Evolutionary conservation across 345 rosid species (phyloP), one percentile per base, ranked within the genome.

Genomic region (Punica granatum): DNA sequence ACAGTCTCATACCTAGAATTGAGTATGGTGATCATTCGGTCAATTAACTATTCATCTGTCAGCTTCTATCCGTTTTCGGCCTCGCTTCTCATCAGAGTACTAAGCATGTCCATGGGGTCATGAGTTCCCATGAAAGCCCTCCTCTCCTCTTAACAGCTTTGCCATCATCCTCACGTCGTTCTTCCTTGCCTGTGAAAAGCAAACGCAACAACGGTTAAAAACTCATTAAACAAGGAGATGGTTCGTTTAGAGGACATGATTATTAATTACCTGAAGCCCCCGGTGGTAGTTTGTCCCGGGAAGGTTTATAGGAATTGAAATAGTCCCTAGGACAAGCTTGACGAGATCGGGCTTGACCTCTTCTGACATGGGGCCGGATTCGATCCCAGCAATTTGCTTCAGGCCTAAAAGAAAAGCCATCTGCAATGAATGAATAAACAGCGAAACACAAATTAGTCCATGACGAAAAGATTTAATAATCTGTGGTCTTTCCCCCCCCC

Each of bases 1-100:
- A 91, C 89, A 10, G 96, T 91, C 73, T 91, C 96, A 41, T 86
- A 91, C 21, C 95, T 92, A 0, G 97, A 87, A 69, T 91, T 85
- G 56, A 88, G 63, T 43, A 91, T 79, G 13, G 96, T 82, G 19
- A 91, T 88, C 0, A 84, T 74, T 74, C 85, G 97, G 74, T 91
- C 97, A 31, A 84, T 65, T 46, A 85, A 84, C 76, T 91, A 90
- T 48, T 86, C 92, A 48, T 88, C 97, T 8, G 65, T 81, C 60
- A 88, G 72, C 10, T 12, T 66, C 32, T 81, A 80, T 68, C 75
- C 79, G 26, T 73, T 74, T 32, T 78, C 88, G n/a, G n/a, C n/a
- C 69, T 88, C 80, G 46, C 70, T 74, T 59, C 69, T 78, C 77
- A 90, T 73, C 9, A 90, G 81, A 67, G 63, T 67, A 76, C 82